These are phyloP conservation scores for Rubus parviflorus DNA, from an alignment of 306 rosid genomes.

Conservation along the genomic window DNA sequence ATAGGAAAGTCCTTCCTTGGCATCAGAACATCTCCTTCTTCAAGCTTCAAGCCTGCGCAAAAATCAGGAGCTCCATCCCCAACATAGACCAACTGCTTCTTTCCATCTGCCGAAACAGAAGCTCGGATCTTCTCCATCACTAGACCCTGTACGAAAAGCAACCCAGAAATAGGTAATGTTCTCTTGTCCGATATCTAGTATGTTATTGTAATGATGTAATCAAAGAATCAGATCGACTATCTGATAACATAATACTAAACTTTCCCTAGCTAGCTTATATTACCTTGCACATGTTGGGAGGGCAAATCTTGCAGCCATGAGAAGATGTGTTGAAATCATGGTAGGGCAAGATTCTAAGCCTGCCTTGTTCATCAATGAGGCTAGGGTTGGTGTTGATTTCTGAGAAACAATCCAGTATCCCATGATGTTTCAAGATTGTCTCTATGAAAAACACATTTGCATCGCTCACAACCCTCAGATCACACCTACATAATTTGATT, in stretches of 20 bases:
- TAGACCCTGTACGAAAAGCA: slow-evolving; percentile 35
- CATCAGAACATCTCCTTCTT: slow-evolving; percentile 50
- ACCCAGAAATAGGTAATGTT: background rate
- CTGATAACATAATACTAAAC: background rate
- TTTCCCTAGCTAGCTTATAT: background rate
- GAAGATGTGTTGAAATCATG: slow-evolving; percentile 57
- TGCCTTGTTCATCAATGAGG: slow-evolving; percentile 48
- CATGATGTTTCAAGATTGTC: slow-evolving; percentile 58
- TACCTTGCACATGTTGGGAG: slow-evolving; percentile 83
- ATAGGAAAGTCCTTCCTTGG: slow-evolving; percentile 55
- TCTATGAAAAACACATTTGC: slow-evolving; percentile 64
- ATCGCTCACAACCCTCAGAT: slow-evolving; percentile 59
- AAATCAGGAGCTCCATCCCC: slow-evolving; percentile 72
- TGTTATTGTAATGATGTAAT: background rate
- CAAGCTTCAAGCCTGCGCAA: slow-evolving; percentile 65
- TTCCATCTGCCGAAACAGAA: slow-evolving; percentile 30
- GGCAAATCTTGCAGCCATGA: slow-evolving; percentile 65
- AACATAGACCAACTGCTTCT: slow-evolving; percentile 46
- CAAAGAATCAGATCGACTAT: background rate
- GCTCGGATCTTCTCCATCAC: slow-evolving; percentile 50
- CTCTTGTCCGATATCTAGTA: background rate
- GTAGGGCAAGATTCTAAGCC: slow-evolving; percentile 55
- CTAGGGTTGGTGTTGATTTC: slow-evolving; percentile 59
- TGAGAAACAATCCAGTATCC: slow-evolving; percentile 45
- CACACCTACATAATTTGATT: slow-evolving; percentile 45